These are phyloP conservation scores for Ceratocystis lukuohia DNA, from an alignment of 2,329 filamentous ascomycete species.

Conservation along the genomic window DNA sequence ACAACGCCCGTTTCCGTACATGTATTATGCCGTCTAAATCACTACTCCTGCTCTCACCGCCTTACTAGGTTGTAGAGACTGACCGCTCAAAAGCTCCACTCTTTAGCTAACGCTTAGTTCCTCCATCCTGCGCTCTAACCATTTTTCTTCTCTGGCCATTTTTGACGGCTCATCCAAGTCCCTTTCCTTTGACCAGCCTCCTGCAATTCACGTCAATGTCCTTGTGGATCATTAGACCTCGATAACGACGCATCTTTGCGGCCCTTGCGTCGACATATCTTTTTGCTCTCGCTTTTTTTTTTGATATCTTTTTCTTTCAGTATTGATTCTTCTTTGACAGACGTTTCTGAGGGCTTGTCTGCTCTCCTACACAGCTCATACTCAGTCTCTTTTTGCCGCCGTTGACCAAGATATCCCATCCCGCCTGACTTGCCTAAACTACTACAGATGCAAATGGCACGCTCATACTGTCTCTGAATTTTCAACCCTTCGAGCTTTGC, in stretches of 20 bases:
- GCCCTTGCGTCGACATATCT: background rate
- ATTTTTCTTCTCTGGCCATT: background rate
- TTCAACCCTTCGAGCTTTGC: background rate
- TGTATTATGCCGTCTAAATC: background rate
- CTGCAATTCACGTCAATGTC: constrained; percentile 3
- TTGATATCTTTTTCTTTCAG: background rate
- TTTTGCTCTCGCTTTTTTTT: background rate
- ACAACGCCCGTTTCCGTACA: too few species aligned
- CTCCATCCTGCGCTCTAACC: background rate
- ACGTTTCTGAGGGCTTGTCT: too few species aligned
- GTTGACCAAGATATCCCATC: background rate
- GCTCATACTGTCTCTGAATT: background rate
- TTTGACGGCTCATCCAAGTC: background rate
- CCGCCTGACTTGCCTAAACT: background rate
- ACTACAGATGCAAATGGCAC: background rate
- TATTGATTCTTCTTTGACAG: background rate
- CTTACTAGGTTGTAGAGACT: background rate
- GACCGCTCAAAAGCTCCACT: background rate
- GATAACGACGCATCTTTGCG: background rate
- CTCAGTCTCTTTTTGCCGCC: background rate
- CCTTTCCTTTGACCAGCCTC: constrained; percentile 9
- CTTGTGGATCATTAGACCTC: background rate
- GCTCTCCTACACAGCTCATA: too few species aligned
- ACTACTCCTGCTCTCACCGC: background rate
- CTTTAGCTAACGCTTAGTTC: background rate